phyloP scores from a whole-genome alignment of 352 stramenopile genomes.

The Phytophthora uliginosa region DNA sequence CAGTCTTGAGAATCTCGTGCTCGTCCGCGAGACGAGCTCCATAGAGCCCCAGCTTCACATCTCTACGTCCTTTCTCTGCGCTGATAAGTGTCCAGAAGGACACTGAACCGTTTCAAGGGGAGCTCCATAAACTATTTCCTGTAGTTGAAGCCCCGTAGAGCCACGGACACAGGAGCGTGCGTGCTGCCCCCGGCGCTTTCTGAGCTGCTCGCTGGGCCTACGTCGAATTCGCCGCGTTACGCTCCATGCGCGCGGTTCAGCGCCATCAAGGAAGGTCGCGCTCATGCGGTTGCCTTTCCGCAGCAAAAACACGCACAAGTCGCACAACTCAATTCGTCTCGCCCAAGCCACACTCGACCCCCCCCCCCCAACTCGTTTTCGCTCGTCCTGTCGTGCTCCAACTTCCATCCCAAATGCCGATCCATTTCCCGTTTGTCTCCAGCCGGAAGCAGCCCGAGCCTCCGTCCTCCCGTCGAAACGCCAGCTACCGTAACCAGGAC shows the following conservation, averaged over 20 bases:
- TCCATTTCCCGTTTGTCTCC: constrained; percentile 38
- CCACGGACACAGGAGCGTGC: constrained; percentile 13
- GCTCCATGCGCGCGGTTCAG: neutral
- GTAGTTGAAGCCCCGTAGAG: constrained; percentile 1
- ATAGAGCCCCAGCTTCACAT: neutral
- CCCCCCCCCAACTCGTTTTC: neutral
- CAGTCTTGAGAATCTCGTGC: neutral
- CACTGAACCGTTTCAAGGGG: constrained; percentile 2
- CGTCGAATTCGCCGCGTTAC: constrained; percentile 1
- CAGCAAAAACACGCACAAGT: constrained; percentile 27
- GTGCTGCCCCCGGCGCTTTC: constrained; percentile 22
- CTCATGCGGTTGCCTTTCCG: neutral
- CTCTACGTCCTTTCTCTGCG: constrained; percentile 2
- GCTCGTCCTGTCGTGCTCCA: constrained; percentile 2
- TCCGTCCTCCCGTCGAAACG: neutral
- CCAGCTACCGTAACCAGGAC: neutral
- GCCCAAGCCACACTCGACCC: constrained; percentile 4
- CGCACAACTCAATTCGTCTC: constrained; percentile 23
- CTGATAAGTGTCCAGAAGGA: constrained; percentile 18
- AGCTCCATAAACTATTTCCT: constrained; percentile 20
- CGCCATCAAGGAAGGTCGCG: neutral
- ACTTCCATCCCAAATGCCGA: constrained; percentile 24
- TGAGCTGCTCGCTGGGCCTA: constrained; percentile 12
- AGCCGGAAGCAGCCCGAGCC: constrained; percentile 13
- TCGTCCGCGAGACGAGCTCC: neutral